Evolutionary conservation across 1,284 basidiomycete genomes (phyloP), one percentile per base, ranked within the genome.

Genomic region (Malassezia yamatoensis): DNA sequence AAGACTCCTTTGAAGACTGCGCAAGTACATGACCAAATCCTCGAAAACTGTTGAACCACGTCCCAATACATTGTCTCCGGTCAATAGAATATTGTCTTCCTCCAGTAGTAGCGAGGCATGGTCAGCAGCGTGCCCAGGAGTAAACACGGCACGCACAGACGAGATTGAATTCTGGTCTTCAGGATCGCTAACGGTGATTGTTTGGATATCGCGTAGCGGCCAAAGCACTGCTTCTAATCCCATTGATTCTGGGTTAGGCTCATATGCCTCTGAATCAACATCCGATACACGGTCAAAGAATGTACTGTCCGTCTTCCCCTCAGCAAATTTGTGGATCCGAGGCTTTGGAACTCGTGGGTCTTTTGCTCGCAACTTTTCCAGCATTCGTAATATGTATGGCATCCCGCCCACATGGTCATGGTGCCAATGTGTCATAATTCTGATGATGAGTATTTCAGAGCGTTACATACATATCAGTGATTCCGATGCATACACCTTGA

Each of bases 391-490:
- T 0, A 96, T 83, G 29, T 81, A 78, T 0, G 81, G 81, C 4
- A 94, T 78, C 2, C 90, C 93, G 6, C 81, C 81, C 51, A 85
- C 80, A 65, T 96, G 93, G 75, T 96, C 93, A 40, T 80, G 78
- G 70, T 96, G 93, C 79, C 85, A 85, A 74, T 96, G 93, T 0
- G 90, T 90, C 44, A 96, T 77, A 64, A 96, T 80, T 67, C 96
- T 87, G 71, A 29, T 91, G 24, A 32, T 38, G 20, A 43, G 46
- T n/a, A 9, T 32, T 7, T 12, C 24, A 29, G 7, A 29, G 24
- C 24, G 24, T 29, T 7, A 65, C 63, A 51, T 44, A 66, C 58
- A 64, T 62, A 38, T 67, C 62, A 0, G 60, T 58, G 51, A 72
- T 63, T 46, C 54, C 64, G 12, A 64, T 46, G 32, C 45, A 58